phyloP scores from a whole-genome alignment of 805 yeast genomes.

The Lachancea dasiensis region DNA sequence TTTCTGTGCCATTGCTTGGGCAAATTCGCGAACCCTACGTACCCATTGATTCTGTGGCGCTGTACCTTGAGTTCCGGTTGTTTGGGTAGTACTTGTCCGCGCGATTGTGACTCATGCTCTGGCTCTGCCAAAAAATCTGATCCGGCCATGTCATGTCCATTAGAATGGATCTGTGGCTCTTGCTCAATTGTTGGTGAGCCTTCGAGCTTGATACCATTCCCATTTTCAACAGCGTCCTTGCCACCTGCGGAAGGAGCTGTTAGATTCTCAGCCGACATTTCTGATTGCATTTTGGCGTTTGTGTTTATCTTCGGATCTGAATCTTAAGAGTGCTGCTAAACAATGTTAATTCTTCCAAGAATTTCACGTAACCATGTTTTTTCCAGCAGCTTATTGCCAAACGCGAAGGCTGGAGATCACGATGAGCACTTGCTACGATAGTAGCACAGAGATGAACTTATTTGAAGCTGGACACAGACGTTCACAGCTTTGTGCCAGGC shows the following conservation, averaged over 20 bases:
- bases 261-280: constrained; percentile 2
- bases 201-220: constrained; percentile 4
- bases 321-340: background rate
- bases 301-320: constrained; percentile 1
- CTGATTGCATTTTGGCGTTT: constrained; percentile 7
- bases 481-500: too few relatives aligned
- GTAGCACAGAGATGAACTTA: too few relatives aligned
- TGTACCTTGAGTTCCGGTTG: constrained; percentile 51
- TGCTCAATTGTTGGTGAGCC: constrained; percentile 1
- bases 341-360: constrained; percentile 4
- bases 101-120: background rate
- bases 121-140: constrained; percentile 1
- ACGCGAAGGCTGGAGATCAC: too few relatives aligned
- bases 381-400: background rate
- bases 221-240: background rate
- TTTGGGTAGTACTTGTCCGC: constrained; percentile 30
- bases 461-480: too few relatives aligned
- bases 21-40: constrained; percentile 94
- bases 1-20: constrained; percentile 99
- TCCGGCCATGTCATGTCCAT: constrained; percentile 2
- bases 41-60: constrained; percentile 80
- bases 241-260: background rate
- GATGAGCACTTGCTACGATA: too few relatives aligned
- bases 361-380: background rate
- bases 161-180: background rate